A percentile compares a stretch with the other conserved stretches of the same genome.
phyloP scores from a whole-genome alignment of 768 basidiomycete genomes.

The Leccinum olivaceopallidum region DNA sequence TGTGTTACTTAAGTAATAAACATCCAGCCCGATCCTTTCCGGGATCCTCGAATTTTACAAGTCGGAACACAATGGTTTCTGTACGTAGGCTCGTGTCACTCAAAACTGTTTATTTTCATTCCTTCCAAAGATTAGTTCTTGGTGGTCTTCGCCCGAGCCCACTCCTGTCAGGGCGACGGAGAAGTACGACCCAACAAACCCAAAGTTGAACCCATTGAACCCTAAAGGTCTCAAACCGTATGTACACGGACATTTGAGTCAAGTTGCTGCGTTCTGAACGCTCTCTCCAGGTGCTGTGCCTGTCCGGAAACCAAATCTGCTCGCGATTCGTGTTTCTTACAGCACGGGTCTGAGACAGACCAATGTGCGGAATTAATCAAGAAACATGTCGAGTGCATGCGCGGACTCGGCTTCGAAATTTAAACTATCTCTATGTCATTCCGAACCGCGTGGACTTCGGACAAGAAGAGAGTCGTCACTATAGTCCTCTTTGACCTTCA shows the following conservation, averaged over 20 bases:
- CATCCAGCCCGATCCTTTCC: neutral
- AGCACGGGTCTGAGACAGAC: constrained; percentile 61
- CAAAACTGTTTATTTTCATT: neutral
- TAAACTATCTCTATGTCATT: constrained; percentile 28
- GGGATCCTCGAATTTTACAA: too few relatives aligned
- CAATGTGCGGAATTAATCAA: constrained; percentile 81
- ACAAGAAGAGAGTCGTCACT: neutral
- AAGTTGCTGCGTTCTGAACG: neutral
- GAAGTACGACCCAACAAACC: constrained; percentile 71
- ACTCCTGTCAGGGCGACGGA: constrained; percentile 34
- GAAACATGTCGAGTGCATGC: constrained; percentile 90
- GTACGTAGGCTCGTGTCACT: constrained; percentile 24
- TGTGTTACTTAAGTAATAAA: too few relatives aligned
- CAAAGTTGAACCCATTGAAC: constrained; percentile 85
- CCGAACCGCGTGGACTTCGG: neutral
- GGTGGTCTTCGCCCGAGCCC: constrained; percentile 50
- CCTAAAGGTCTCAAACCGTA: constrained; percentile 96
- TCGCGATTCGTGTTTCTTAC: constrained; percentile 95
- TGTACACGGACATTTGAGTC: constrained; percentile 29
- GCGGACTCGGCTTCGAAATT: constrained; percentile 83
- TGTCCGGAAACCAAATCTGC: constrained; percentile 90
- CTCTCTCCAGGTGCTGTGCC: constrained; percentile 78
- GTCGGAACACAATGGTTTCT: constrained; percentile 40
- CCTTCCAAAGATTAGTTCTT: constrained; percentile 45
- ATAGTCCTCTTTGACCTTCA: neutral